Conservation (phyloP, 495 filamentous ascomycete genomes). For the Podospora didyma region DNA sequence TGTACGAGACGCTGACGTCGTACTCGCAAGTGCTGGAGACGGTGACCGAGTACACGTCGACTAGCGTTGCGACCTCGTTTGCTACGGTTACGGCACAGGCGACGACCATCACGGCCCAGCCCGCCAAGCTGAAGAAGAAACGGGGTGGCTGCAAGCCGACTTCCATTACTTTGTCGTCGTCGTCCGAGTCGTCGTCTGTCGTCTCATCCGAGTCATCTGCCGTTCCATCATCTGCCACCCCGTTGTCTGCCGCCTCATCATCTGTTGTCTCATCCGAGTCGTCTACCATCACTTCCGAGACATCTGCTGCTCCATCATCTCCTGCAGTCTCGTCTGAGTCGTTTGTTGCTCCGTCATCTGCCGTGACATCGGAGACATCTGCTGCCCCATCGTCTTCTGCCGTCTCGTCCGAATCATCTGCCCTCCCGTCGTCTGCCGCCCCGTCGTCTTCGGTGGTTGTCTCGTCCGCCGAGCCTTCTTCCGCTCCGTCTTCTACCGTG, state of each 20-base stretch:
- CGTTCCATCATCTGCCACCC: neutral
- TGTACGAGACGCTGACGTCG: neutral
- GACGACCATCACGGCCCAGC: neutral
- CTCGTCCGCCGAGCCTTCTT: neutral
- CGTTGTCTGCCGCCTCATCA: neutral
- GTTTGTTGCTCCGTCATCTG: neutral
- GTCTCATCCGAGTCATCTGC: too few species aligned
- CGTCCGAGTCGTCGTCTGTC: too few species aligned
- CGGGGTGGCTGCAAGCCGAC: slow-evolving; percentile 1
- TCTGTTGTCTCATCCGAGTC: too few species aligned
- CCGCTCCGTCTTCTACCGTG: neutral
- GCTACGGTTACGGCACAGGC: neutral
- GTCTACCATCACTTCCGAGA: too few species aligned
- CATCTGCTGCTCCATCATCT: too few species aligned
- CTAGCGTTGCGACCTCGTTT: neutral
- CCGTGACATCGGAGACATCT: neutral
- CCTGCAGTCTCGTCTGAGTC: too few species aligned
- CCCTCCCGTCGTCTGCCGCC: neutral
- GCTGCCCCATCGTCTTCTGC: neutral
- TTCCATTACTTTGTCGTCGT: slow-evolving; percentile 1
- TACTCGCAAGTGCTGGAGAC: neutral
- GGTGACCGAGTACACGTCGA: neutral
- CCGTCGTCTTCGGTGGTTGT: neutral
- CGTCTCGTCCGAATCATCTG: neutral
- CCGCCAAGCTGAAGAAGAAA: neutral